Evolutionary conservation across 2,329 filamentous ascomycete genomes (phyloP).

Genomic region (Fusarium gaditjirri): DNA sequence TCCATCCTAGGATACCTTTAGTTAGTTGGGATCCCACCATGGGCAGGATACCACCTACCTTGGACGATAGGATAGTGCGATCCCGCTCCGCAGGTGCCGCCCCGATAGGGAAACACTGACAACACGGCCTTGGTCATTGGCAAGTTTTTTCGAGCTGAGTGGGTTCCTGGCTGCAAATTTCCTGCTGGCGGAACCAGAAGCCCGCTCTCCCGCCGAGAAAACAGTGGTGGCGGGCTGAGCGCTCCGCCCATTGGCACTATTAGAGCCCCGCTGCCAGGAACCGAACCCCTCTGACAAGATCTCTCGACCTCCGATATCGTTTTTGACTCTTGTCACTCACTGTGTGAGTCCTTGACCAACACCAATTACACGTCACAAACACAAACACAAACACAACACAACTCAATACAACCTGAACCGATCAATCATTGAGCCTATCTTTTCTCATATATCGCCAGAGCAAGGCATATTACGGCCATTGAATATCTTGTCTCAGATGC

Average conservation of each 20-base stretch:
- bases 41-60: neutral
- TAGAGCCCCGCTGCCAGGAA: conserved; percentile 31
- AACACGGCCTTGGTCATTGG: conserved; percentile 44
- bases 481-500: neutral
- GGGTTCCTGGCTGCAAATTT: conserved; percentile 17
- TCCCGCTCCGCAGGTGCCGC: conserved; percentile 28
- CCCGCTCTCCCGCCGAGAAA: conserved; percentile 23
- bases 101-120: conserved; percentile 26
- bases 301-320: conserved; percentile 36
- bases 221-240: conserved; percentile 15
- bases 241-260: conserved; percentile 18
- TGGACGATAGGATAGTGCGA: conserved; percentile 5
- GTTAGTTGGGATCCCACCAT: neutral
- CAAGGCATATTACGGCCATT: neutral
- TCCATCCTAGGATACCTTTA: neutral
- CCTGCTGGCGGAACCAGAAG: conserved; percentile 18
- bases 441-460: neutral
- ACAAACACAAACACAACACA: no score
- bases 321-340: conserved; percentile 2
- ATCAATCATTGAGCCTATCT: neutral
- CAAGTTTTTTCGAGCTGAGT: conserved; percentile 35
- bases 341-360: conserved; percentile 22
- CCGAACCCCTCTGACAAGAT: conserved; percentile 28
- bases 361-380: conserved; percentile 31
- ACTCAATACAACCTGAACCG: neutral